phyloP scores from a whole-genome alignment of 202 grass and related monocot genomes.

The Bolboschoenoplectus hybrid region DNA sequence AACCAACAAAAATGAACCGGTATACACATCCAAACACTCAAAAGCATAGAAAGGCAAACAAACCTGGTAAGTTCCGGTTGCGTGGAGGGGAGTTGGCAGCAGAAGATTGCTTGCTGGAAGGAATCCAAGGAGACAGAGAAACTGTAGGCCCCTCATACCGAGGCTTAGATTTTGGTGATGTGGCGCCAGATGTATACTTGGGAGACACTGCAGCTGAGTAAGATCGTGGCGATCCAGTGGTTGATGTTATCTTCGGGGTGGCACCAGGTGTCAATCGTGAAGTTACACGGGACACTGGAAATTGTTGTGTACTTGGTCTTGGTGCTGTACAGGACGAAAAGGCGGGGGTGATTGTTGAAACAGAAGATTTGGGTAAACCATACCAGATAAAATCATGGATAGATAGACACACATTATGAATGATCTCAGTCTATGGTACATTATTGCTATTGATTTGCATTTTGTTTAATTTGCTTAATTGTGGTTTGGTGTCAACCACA shows the following conservation, averaged over 20 bases:
- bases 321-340: constrained; percentile 25
- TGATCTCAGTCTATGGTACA: background rate
- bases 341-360: constrained; percentile 6
- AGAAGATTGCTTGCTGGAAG: constrained; percentile 90
- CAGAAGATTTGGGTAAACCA: background rate
- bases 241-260: constrained; percentile 52
- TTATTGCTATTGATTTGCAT: constrained; percentile 1
- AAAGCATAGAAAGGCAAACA: background rate
- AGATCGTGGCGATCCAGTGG: constrained; percentile 48
- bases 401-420: background rate
- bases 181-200: constrained; percentile 50
- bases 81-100: constrained; percentile 82
- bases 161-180: constrained; percentile 52
- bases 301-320: constrained; percentile 53
- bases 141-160: constrained; percentile 49
- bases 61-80: constrained; percentile 64
- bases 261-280: constrained; percentile 49
- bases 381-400: constrained; percentile 2
- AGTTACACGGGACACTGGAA: constrained; percentile 48
- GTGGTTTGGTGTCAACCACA: background rate
- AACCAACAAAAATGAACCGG: background rate
- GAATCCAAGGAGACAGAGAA: constrained; percentile 71
- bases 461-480: background rate
- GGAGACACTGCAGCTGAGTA: constrained; percentile 66
- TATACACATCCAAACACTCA: background rate